A percentile compares a stretch with the other conserved stretches of the same genome.
phyloP scores from a whole-genome alignment of 371 early-diverging fungal genomes.

The Batkoa obscura region DNA sequence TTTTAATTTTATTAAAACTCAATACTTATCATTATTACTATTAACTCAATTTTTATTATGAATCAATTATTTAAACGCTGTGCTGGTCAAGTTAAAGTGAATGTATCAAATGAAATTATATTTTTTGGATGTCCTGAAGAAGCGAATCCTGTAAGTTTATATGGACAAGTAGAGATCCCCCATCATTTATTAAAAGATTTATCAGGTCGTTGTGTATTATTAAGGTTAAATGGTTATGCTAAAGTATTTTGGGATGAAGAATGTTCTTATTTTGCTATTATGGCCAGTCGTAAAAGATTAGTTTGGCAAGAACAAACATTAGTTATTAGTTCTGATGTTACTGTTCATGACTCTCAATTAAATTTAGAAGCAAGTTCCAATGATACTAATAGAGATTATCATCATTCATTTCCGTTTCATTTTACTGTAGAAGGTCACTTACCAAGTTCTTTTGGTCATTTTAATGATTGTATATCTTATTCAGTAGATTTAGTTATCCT shows the following conservation, averaged over 20 bases:
- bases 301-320: neutral
- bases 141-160: neutral
- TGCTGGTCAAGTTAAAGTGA: neutral
- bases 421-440: slow-evolving; percentile 2
- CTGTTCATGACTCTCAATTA: too few relatives aligned
- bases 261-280: slow-evolving; percentile 2
- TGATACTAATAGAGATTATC: neutral
- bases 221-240: neutral
- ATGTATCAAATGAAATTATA: neutral
- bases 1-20: too few relatives aligned
- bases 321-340: neutral
- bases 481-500: neutral
- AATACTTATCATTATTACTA: too few relatives aligned
- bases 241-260: slow-evolving; percentile 7
- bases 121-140: slow-evolving; percentile 5
- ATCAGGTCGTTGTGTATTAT: neutral
- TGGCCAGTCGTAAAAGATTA: slow-evolving; percentile 1
- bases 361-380: neutral
- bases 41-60: too few relatives aligned
- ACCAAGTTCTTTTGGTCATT: neutral
- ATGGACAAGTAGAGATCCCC: neutral
- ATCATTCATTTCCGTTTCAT: neutral
- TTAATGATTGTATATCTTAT: neutral
- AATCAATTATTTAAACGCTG: too few relatives aligned
- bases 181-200: neutral